Percentiles rank a stretch among this genome's conserved stretches.
Conservation (phyloP, 306 rosid genomes). For the Ochetophila trinervis region DNA sequence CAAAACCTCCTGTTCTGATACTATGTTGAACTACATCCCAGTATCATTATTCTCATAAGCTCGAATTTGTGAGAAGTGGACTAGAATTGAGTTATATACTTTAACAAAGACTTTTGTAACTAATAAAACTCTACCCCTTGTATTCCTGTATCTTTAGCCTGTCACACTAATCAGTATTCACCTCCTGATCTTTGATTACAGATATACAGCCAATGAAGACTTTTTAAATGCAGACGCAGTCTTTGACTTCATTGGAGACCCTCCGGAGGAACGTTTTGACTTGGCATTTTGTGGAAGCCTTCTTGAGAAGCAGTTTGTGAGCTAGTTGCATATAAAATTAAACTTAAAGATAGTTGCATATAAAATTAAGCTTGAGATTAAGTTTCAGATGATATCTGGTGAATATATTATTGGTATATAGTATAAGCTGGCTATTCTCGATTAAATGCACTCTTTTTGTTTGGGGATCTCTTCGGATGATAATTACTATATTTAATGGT, state of each 20-base stretch:
- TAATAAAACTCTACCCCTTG: neutral
- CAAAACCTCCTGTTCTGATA: too few relatives aligned
- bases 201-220: conserved; percentile 89
- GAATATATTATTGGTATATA: neutral
- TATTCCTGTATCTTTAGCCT: neutral
- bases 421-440: neutral
- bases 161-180: neutral
- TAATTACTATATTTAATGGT: too few relatives aligned
- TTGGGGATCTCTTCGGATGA: too few relatives aligned
- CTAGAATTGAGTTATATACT: too few relatives aligned
- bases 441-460: neutral
- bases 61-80: too few relatives aligned
- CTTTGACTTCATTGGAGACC: conserved; percentile 90
- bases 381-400: neutral
- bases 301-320: conserved; percentile 84
- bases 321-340: conserved; percentile 28
- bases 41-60: too few relatives aligned
- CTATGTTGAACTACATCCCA: too few relatives aligned
- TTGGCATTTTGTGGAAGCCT: conserved; percentile 84
- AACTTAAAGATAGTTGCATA: conserved; percentile 22
- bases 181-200: conserved; percentile 32
- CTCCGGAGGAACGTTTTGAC: conserved; percentile 90
- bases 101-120: too few relatives aligned
- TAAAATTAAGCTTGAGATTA: neutral
- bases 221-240: conserved; percentile 84